Base-by-base conservation (phyloP, 192 early-diverging fungal genomes). In the Spinellus fusiger region DNA sequence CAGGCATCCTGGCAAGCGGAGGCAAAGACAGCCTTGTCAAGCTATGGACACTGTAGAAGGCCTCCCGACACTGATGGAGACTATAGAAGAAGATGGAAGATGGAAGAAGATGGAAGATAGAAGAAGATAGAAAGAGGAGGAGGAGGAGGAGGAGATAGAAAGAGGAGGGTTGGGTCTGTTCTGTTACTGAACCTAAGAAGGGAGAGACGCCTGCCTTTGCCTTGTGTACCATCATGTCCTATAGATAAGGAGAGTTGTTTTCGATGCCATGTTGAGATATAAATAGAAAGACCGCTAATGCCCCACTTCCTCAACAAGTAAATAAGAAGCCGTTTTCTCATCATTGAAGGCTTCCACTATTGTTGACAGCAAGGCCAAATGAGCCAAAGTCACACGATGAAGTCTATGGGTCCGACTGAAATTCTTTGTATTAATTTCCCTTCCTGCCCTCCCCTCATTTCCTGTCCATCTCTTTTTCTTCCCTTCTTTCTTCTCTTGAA, bases 1-100 rank as follows among this genome's bases (percentile, higher is more conserved):
- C 74, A 28, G 66, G 65, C 54, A 60, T 80, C n/a, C 61, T 86
- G 29, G 64, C 80, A 1, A 84, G 81, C 56, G 88, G 85, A 28
- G 84, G 85, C 4, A 66, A 69, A 56, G 84, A 85, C 49, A 83
- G 80, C 5, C 68, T 82, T 18, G 80, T 88, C 20, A 86, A 84
- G 54, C 27, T 87, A 49, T 90, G 88, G 88, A 70, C 71, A 47
- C 65, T 82, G 27, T 65, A 53, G 28, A 53, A 28, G 22, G 8
- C 27, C 18, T 26, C 0, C 13, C 22, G 0, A 51, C 27, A 25
- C 26, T 26, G 3, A 51, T 25, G 26, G 3, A 51, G 22, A 22
- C 5, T 51, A 25, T 25, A 51, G 8, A 51, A 18, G n/a, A 23
- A 26, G 8, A 8, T 27, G 46, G 16, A n/a, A n/a, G n/a, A n/a